Conservation (phyloP, 768 basidiomycete species). For the Boletus rex-veris region DNA sequence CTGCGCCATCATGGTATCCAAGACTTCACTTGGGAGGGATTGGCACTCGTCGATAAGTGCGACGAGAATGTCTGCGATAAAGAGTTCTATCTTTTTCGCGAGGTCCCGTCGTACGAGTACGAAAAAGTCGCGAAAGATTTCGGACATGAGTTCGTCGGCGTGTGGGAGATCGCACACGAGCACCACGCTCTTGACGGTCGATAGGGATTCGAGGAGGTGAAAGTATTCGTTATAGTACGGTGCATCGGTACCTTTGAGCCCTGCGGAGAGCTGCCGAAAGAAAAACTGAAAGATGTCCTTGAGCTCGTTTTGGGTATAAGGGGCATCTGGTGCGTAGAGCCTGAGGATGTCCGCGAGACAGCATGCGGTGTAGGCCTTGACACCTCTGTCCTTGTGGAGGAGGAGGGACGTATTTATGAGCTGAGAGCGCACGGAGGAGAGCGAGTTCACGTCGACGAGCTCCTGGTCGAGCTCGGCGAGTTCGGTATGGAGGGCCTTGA, state of each 20-base stretch:
- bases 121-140: slow-evolving; percentile 84
- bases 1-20: slow-evolving; percentile 81
- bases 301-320: slow-evolving; percentile 84
- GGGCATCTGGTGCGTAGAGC: slow-evolving; percentile 95
- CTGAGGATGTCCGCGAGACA: slow-evolving; percentile 92
- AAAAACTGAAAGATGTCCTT: slow-evolving; percentile 98
- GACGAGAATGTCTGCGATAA: slow-evolving; percentile 85
- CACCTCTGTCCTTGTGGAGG: slow-evolving; percentile 92
- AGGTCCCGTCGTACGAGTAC: slow-evolving; percentile 69
- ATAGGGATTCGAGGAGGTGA: slow-evolving; percentile 89
- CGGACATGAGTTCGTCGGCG: slow-evolving; percentile 77
- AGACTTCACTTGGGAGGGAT: slow-evolving; percentile 69
- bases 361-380: slow-evolving; percentile 92
- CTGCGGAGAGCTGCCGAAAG: slow-evolving; percentile 75
- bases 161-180: slow-evolving; percentile 89
- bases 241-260: slow-evolving; percentile 71
- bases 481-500: slow-evolving; percentile 73
- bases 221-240: slow-evolving; percentile 92
- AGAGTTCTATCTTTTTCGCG: slow-evolving; percentile 79
- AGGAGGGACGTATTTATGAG: slow-evolving; percentile 77
- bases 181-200: slow-evolving; percentile 92
- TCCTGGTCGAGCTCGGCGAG: slow-evolving; percentile 89
- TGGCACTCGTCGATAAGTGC: slow-evolving; percentile 86
- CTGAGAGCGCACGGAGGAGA: slow-evolving; percentile 69
- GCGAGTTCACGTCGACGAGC: slow-evolving; percentile 67